Evolutionary conservation across 192 early-diverging fungal genomes (phyloP), one percentile per base, ranked within the genome.

Genomic region (Rhizoclosmatium globosum): DNA sequence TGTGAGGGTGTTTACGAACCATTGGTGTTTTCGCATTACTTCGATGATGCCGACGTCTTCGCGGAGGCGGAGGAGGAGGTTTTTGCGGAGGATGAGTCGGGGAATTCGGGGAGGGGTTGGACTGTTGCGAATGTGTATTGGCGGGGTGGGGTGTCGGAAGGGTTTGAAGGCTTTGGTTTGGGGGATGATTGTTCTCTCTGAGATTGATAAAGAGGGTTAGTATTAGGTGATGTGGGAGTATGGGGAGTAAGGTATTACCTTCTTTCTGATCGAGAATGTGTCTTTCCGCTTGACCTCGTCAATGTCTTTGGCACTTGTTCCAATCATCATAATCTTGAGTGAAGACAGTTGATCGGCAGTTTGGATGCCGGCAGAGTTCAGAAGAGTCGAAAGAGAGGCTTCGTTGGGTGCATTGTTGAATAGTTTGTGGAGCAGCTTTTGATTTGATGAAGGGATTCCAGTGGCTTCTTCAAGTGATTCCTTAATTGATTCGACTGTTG

Each of bases 11-110:
- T 90, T 89, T 4, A 95, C 92, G 15, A 78, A 84, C 92, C 92
- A 95, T 79, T 87, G 77, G 78, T 91, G 83, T 39, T 88, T 70
- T 4, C 74, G 42, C 82, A 87, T 87, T 42, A 85, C 84, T 53
- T 58, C 41, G 31, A 66, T 72, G 67, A 87, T 81, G 23, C 91
- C 93, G 42, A 76, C 73, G 78, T 95, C 94, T 50, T 89, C 81
- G 13, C 88, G 78, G n/a, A 95, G 77, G 43, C 90, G 86, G n/a
- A 90, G 85, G 38, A 95, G 85, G 7, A 95, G 45, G 31, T 74
- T 78, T 77, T 76, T 3, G 94, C 94, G 17, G 82, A 83, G 11
- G 86, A 86, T 41, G 72, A 41, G 69, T 81, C 71, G 0, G 81
- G 77, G 73, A 93, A 91, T 65, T 89, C 81, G 50, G 86, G 82